Conservation (phyloP, 2,329 filamentous ascomycete genomes). For the Coniella vitis region DNA sequence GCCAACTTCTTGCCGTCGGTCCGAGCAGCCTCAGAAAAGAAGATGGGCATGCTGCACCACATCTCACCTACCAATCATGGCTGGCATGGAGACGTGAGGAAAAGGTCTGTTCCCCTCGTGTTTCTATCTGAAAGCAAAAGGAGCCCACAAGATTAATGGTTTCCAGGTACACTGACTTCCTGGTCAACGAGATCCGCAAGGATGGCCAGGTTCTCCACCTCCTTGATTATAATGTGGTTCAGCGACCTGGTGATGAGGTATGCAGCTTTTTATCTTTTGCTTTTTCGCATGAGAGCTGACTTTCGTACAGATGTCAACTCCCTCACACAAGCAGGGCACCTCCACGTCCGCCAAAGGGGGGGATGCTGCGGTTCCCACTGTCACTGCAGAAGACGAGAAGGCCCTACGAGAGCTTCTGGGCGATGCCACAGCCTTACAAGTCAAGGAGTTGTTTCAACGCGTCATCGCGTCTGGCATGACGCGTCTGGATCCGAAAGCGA, state of each 20-base stretch:
- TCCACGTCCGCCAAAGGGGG: slow-evolving; percentile 17
- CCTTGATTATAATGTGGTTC: slow-evolving; percentile 23
- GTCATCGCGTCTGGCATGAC: slow-evolving; percentile 23
- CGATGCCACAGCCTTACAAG: slow-evolving; percentile 30
- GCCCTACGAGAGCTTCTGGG: slow-evolving; percentile 34
- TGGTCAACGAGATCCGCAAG: slow-evolving; percentile 81
- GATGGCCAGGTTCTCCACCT: slow-evolving; percentile 73
- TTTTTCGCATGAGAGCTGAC: slow-evolving; percentile 6
- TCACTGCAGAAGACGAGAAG: slow-evolving; percentile 27
- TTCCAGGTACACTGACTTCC: slow-evolving; percentile 75
- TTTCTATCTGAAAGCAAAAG: slow-evolving; percentile 17
- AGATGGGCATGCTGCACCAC: slow-evolving; percentile 35
- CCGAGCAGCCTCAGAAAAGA: slow-evolving; percentile 26
- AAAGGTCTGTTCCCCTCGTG: slow-evolving; percentile 28
- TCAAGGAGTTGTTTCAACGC: slow-evolving; percentile 35
- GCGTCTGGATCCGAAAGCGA: slow-evolving; percentile 22
- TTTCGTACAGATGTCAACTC: background rate
- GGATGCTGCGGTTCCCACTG: slow-evolving; percentile 11
- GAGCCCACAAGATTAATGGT: slow-evolving; percentile 8
- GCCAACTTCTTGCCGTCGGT: slow-evolving; percentile 17
- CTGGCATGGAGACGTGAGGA: slow-evolving; percentile 38
- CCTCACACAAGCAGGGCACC: slow-evolving; percentile 17
- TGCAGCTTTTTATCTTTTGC: background rate
- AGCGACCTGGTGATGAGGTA: slow-evolving; percentile 5
- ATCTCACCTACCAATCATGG: slow-evolving; percentile 32